These are phyloP conservation scores for Meyerozyma smithsonii DNA, from an alignment of 1,139 yeast genomes.

Conservation along the genomic window DNA sequence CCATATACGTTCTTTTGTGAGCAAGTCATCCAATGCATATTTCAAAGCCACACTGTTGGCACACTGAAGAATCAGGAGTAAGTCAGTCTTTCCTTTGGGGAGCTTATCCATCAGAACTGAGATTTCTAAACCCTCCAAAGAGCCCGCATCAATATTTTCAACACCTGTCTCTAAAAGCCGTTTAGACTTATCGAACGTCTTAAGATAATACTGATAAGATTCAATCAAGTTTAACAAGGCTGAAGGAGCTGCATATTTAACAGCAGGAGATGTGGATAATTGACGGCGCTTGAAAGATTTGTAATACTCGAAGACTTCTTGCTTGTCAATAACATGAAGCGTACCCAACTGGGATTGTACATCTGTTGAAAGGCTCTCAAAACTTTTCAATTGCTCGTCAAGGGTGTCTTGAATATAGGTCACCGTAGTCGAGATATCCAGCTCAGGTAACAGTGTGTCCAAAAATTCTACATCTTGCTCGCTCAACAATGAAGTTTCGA, in stretches of 20 bases:
- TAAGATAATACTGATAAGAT: constrained; percentile 43
- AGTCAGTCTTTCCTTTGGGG: constrained; percentile 34
- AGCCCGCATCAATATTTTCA: constrained; percentile 19
- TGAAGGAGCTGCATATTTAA: constrained; percentile 62
- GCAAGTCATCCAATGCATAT: constrained; percentile 25
- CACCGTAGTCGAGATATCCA: constrained; percentile 10
- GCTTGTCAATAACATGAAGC: constrained; percentile 19
- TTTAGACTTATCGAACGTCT: constrained; percentile 2
- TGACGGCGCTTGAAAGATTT: constrained; percentile 44
- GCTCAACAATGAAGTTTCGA: constrained; percentile 76
- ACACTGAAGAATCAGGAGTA: constrained; percentile 35
- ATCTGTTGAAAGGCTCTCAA: neutral
- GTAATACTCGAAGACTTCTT: constrained; percentile 45
- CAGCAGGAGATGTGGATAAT: constrained; percentile 73
- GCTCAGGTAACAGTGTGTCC: constrained; percentile 14
- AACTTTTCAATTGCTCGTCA: constrained; percentile 1
- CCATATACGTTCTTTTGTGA: constrained; percentile 36
- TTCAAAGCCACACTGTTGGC: constrained; percentile 29
- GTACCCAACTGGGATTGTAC: neutral
- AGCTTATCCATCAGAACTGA: constrained; percentile 11
- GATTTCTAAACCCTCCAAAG: constrained; percentile 25
- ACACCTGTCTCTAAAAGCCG: constrained; percentile 3
- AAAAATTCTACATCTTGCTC: constrained; percentile 60
- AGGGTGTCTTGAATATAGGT: constrained; percentile 11
- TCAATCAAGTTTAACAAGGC: constrained; percentile 52